Evolutionary conservation across 1,284 basidiomycete species (phyloP), one percentile per base, ranked within the genome.

Genomic region (Tilletia indica): DNA sequence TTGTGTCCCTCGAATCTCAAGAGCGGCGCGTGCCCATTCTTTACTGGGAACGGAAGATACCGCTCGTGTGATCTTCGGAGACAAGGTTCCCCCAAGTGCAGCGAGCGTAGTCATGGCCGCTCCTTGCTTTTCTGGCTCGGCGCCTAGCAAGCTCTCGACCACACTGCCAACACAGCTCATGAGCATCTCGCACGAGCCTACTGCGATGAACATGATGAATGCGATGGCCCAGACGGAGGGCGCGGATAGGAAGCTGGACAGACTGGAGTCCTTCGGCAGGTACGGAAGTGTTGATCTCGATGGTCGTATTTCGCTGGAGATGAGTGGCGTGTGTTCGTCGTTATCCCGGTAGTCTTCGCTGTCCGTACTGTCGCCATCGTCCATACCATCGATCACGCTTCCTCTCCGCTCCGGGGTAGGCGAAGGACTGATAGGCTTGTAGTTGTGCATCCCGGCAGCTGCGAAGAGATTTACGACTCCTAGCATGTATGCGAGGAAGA

Each of bases 121-220:
- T 42, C n/a, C 61, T 3, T 64, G 31, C 16, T 38, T 4, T 6
- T 12, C 61, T 42, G 61, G 61, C 45, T 51, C 51, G 45, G 21
- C 36, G 9, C 69, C 69, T n/a, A 71, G 42, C 36, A 73, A 42
- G 21, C 63, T 56, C 11, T 70, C 68, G n/a, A 74, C 74, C 38
- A 76, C 73, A 38, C 48, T 68, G 16, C 74, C 74, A 19, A 76
- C 70, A 38, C 47, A 61, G 47, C 66, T 66, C 71, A 76, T 72
- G 31, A 76, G 68, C 74, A 76, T 76, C 68, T 76, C 74, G 19
- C 49, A 48, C 16, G 61, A 74, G 12, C 74, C 74, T 4, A 74
- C 74, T 4, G 71, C 67, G 39, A 68, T 69, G 64, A 76, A 68
- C 25, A 76, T 66, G 45, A 76, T 42, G 31, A 74, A 38, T n/a